phyloP scores from a whole-genome alignment of 306 rosid species.

The Sindora glabra region DNA sequence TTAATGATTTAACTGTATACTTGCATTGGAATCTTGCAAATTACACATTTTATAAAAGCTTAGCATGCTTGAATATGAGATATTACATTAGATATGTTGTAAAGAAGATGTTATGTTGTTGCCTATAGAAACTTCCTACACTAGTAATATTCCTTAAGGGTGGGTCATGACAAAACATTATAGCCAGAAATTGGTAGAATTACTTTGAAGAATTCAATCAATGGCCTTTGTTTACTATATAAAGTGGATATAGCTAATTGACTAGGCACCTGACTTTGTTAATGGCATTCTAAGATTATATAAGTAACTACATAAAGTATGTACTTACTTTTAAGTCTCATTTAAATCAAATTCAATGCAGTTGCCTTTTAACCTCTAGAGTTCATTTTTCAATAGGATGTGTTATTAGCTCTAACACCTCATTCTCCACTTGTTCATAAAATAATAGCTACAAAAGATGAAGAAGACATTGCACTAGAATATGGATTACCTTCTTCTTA shows the following conservation, averaged over 20 bases:
- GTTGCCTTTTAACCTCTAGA: background rate
- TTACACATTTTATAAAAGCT: too few relatives aligned
- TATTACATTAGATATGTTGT: too few relatives aligned
- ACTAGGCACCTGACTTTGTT: slow-evolving; percentile 91
- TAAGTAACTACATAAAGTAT: slow-evolving; percentile 77
- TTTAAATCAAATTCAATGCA: background rate
- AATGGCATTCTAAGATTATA: slow-evolving; percentile 92
- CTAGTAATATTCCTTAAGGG: too few relatives aligned
- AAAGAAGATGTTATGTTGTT: too few relatives aligned
- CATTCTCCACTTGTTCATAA: slow-evolving; percentile 83
- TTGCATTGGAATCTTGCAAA: too few relatives aligned
- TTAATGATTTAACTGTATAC: too few relatives aligned
- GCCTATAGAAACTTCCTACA: too few relatives aligned
- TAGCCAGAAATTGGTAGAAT: too few relatives aligned
- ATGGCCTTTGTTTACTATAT: slow-evolving; percentile 18
- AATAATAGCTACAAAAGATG: slow-evolving; percentile 81
- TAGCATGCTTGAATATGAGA: too few relatives aligned
- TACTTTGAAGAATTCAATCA: background rate
- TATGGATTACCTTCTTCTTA: slow-evolving; percentile 98
- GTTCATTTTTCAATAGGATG: slow-evolving; percentile 50
- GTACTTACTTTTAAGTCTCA: background rate
- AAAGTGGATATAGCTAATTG: slow-evolving; percentile 95
- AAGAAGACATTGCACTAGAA: slow-evolving; percentile 87
- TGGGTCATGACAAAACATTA: too few relatives aligned
- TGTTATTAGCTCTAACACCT: slow-evolving; percentile 90